Conservation (phyloP, 2,329 filamentous ascomycete species). For the Alternaria atra region DNA sequence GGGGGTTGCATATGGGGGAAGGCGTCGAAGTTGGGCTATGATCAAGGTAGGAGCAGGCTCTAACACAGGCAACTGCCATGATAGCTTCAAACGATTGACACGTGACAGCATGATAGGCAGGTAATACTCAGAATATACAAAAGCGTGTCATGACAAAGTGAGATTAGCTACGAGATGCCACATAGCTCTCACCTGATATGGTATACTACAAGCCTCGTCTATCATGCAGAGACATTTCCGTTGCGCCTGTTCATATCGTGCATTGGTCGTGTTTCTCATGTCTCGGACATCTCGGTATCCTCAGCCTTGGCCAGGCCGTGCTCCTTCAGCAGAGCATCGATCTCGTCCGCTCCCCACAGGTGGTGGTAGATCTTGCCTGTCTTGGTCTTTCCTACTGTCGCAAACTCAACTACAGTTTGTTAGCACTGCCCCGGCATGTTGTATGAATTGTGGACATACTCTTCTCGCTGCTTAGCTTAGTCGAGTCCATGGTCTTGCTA, state of each 20-base stretch:
- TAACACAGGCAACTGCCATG: not conserved
- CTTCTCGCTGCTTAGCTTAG: slow-evolving; percentile 98
- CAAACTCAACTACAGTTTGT: slow-evolving; percentile 82
- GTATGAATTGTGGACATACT: slow-evolving; percentile 68
- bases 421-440: slow-evolving; percentile 23
- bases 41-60: slow-evolving; percentile 1
- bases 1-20: not conserved
- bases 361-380: slow-evolving; percentile 98
- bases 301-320: slow-evolving; percentile 83
- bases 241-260: slow-evolving; percentile 32
- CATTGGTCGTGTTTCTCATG: slow-evolving; percentile 37
- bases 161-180: slow-evolving; percentile 36
- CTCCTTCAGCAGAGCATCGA: slow-evolving; percentile 91
- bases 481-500: slow-evolving; percentile 99
- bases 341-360: slow-evolving; percentile 96
- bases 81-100: not conserved
- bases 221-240: slow-evolving; percentile 37
- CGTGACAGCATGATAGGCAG: not conserved
- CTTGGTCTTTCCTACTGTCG: slow-evolving; percentile 94
- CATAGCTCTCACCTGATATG: slow-evolving; percentile 40
- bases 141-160: slow-evolving; percentile 35
- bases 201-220: slow-evolving; percentile 45
- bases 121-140: not conserved
- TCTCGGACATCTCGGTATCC: slow-evolving; percentile 49
- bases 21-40: not conserved